Base-by-base conservation (phyloP, 2,329 filamentous ascomycete species). In the Colletotrichum sp. region DNA sequence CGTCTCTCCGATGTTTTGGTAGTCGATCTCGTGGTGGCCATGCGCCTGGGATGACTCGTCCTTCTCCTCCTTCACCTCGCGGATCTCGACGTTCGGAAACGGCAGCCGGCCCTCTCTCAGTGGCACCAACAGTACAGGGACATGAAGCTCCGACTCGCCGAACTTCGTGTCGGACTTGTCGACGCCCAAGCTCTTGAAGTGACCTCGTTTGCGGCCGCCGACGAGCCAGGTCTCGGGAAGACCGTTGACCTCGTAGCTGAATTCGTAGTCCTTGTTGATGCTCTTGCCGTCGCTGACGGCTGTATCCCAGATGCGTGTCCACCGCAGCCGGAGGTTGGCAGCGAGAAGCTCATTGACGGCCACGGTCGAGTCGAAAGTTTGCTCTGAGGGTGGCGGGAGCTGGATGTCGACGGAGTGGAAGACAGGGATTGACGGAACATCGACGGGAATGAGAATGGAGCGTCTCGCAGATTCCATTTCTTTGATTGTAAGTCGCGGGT, bases 391-490 rank as follows among this genome's bases (percentile, higher is more conserved):
- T 15, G 32, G 76, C 80, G 75, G 80, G 44, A 76, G 82, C 74
- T 88, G 85, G 32, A 96, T 89, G 68, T 94, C 92, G 4, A 94
- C 93, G 0, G 95, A 98, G 84, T 98, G 94, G 1, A 99, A 91
- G 24, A 98, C 91, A 64, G 95, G 92, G 3, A 98, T 89, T 2
- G 94, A 93, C 0, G 96, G 96, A 2, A 99, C 92, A 75, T 98
- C 95, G 16, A 99, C 96, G 0, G 96, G 95, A 69, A 99, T 98
- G 34, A 94, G 88, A 79, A 99, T 96, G 15, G 92, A 93, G 24
- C 90, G 90, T 26, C 84, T 69, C 7, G 72, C 48, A 13, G 80
- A 82, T 9, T 80, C 66, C 30, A 84, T 81, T 55, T 86, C 80
- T 7, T 77, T 78, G 1, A 88, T 76, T 3, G 60, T 24, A 2